Percentiles rank a stretch among this genome's conserved stretches.
Conservation (phyloP, 805 yeast species). For the Pichia manshurica region DNA sequence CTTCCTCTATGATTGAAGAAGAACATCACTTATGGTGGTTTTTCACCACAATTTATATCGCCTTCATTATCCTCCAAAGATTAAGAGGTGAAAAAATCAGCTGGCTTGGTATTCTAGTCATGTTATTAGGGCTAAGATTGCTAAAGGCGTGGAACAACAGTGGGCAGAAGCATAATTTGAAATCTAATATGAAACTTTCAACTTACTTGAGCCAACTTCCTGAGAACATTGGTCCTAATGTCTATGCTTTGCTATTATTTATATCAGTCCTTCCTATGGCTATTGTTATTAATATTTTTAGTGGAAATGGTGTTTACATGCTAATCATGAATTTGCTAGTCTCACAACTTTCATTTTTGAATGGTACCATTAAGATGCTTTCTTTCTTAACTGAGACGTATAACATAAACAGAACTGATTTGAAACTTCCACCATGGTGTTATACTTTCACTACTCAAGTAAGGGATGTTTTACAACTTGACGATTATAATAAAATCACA, state of each 20-base stretch:
- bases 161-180: slow-evolving; percentile 72
- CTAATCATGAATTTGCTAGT: slow-evolving; percentile 8
- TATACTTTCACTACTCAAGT: slow-evolving; percentile 25
- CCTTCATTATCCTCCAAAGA: slow-evolving; percentile 16
- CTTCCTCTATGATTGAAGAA: slow-evolving; percentile 88
- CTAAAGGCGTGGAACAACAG: slow-evolving; percentile 82
- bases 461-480: slow-evolving; percentile 27
- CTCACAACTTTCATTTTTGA: slow-evolving; percentile 38
- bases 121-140: slow-evolving; percentile 42
- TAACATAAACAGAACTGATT: slow-evolving; percentile 17
- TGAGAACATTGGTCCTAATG: slow-evolving; percentile 20
- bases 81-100: slow-evolving; percentile 7
- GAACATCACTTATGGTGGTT: slow-evolving; percentile 98
- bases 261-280: slow-evolving; percentile 18
- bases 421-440: slow-evolving; percentile 23
- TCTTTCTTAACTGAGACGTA: slow-evolving; percentile 25
- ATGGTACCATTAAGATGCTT: slow-evolving; percentile 22
- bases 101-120: slow-evolving; percentile 14
- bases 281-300: slow-evolving; percentile 4
- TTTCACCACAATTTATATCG: slow-evolving; percentile 38
- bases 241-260: slow-evolving; percentile 16
- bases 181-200: slow-evolving; percentile 44
- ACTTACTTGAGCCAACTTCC: slow-evolving; percentile 33
- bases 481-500: slow-evolving; percentile 26
- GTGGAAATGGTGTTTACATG: background rate